Conservation (phyloP, 2,329 filamentous ascomycete species). For the Pestalotiopsis sp. region DNA sequence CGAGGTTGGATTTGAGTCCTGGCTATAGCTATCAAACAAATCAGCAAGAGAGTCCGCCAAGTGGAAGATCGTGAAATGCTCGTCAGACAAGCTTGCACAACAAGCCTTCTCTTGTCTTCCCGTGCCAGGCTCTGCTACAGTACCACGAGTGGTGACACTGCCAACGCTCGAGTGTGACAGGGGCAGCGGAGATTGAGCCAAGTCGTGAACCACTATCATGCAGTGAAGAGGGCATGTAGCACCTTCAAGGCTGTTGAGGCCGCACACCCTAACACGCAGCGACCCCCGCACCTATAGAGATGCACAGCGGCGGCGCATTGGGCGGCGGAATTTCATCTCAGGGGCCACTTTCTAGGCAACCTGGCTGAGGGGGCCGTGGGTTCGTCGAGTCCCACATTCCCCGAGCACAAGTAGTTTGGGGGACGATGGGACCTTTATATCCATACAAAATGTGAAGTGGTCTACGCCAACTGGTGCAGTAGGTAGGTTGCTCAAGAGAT, state of each 20-base stretch:
- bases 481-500: background rate
- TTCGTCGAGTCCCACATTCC: background rate
- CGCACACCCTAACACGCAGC: slow-evolving; percentile 32
- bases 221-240: slow-evolving; percentile 33
- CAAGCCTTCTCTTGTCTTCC: slow-evolving; percentile 34
- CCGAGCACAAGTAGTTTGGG: background rate
- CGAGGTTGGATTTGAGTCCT: slow-evolving; percentile 52
- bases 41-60: slow-evolving; percentile 30
- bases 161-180: slow-evolving; percentile 46
- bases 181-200: slow-evolving; percentile 39
- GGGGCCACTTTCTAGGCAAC: slow-evolving; percentile 26
- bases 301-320: slow-evolving; percentile 19
- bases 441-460: background rate
- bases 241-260: slow-evolving; percentile 33
- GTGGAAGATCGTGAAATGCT: slow-evolving; percentile 27
- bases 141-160: slow-evolving; percentile 42
- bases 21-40: slow-evolving; percentile 49
- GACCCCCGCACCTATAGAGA: slow-evolving; percentile 23
- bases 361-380: background rate
- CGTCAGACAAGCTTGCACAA: slow-evolving; percentile 32
- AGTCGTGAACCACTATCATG: slow-evolving; percentile 37
- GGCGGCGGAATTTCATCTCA: slow-evolving; percentile 22
- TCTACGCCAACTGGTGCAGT: background rate
- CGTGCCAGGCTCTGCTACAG: slow-evolving; percentile 31
- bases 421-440: background rate